Conservation (phyloP, 2,329 filamentous ascomycete species). For the Diplodia intermedia region DNA sequence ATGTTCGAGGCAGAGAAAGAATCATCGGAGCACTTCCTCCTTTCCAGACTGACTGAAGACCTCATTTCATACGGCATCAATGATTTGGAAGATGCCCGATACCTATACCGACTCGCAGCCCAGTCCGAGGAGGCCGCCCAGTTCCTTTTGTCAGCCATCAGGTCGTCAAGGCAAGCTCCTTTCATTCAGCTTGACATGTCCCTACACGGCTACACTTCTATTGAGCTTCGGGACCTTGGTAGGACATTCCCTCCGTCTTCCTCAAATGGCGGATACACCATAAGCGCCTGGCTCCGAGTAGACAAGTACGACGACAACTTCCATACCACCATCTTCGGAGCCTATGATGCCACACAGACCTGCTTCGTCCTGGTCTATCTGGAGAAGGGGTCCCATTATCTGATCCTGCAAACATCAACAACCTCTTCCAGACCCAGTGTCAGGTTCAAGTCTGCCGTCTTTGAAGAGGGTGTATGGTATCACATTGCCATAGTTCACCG, state of each 20-base stretch:
- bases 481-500: slow-evolving; percentile 90
- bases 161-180: slow-evolving; percentile 76
- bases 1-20: slow-evolving; percentile 37
- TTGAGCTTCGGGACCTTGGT: slow-evolving; percentile 87
- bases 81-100: slow-evolving; percentile 80
- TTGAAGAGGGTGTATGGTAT: slow-evolving; percentile 84
- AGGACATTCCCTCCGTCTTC: slow-evolving; percentile 82
- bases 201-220: slow-evolving; percentile 82
- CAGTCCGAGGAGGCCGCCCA: slow-evolving; percentile 63
- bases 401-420: slow-evolving; percentile 95
- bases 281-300: slow-evolving; percentile 86
- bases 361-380: slow-evolving; percentile 95
- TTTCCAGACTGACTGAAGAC: slow-evolving; percentile 71
- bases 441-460: slow-evolving; percentile 83
- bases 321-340: slow-evolving; percentile 95
- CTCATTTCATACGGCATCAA: slow-evolving; percentile 79
- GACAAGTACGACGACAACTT: slow-evolving; percentile 83
- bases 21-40: slow-evolving; percentile 45
- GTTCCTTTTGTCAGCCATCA: slow-evolving; percentile 77
- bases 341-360: slow-evolving; percentile 88
- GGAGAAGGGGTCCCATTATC: slow-evolving; percentile 89
- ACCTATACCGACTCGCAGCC: slow-evolving; percentile 68
- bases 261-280: slow-evolving; percentile 80
- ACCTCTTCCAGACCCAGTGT: slow-evolving; percentile 86
- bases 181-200: slow-evolving; percentile 96